Evolutionary conservation across 805 yeast species (phyloP), one percentile per base, ranked within the genome.

Genomic region (Suhomyces kilbournensis): DNA sequence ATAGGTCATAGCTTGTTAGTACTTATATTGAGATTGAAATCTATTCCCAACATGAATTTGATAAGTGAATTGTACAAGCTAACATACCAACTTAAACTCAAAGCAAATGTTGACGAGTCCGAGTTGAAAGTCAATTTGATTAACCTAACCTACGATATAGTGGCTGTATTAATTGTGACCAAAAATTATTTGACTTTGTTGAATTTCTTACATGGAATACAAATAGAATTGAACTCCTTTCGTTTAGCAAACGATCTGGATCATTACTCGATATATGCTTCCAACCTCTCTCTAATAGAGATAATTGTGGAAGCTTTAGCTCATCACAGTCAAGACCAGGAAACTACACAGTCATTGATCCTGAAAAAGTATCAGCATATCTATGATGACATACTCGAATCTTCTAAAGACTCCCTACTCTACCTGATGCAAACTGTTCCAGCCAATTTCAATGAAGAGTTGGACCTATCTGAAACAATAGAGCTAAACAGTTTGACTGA

Each of bases 41-140:
- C 76, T 28, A 69, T 74, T 1, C 76, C 81, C 5, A 77, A 72
- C 51, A 49, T 78, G 53, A 59, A 64, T 25, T 58, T 78, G 20
- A 67, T 79, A 20, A 78, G 77, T 51, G 80, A 74, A 45, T 60
- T 73, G 39, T 80, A 77, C 62, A 72, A 71, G 51, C 65, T 78
- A 28, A 51, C 39, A 17, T 57, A 54, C 44, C 77, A 71, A 52
- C 49, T 67, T 19, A 51, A 78, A 32, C 56, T 73, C 40, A 63
- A 61, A 44, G n/a, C 52, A 5, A 44, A 42, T 23, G 39, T 46
- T 8, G 53, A 40, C 9, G 15, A 35, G 19, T 32, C 14, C 9
- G 20, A 42, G 10, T 30, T 60, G 17, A 61, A 59, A 52, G 46
- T 44, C 5, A 63, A 65, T 43, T 57, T 74, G 42, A 59, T 56